phyloP scores from a whole-genome alignment of 1,139 yeast species.

The Saccharomyces hybrid region DNA sequence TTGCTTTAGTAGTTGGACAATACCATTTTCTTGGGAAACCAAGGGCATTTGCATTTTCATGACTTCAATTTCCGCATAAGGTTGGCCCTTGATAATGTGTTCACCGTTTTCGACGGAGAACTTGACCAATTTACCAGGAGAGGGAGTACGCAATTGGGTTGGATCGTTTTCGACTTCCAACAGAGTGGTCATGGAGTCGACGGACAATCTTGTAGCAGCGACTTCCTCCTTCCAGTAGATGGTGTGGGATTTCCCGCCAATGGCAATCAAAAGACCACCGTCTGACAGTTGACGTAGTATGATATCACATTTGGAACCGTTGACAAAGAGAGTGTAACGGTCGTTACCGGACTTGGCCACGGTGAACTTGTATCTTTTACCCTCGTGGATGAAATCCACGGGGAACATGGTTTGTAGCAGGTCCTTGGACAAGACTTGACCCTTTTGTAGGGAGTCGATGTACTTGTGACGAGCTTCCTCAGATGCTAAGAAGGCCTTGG shows the following conservation, averaged over 20 bases:
- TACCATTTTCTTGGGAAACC: conserved; percentile 87
- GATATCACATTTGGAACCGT: conserved; percentile 84
- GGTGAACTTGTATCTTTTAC: conserved; percentile 85
- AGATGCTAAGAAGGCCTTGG: conserved; percentile 80
- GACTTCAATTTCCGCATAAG: conserved; percentile 97
- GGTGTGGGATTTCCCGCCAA: conserved; percentile 90
- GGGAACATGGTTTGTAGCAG: conserved; percentile 81
- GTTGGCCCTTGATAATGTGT: conserved; percentile 83
- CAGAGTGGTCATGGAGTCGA: conserved; percentile 88
- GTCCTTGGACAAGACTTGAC: conserved; percentile 85
- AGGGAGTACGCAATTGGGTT: conserved; percentile 95
- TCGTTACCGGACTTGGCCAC: conserved; percentile 88
- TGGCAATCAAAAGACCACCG: conserved; percentile 82
- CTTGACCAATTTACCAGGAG: conserved; percentile 95
- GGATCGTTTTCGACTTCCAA: conserved; percentile 96
- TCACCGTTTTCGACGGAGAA: conserved; percentile 93
- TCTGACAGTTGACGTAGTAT: conserved; percentile 84
- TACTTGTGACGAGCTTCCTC: conserved; percentile 66
- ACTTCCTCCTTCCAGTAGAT: conserved; percentile 98
- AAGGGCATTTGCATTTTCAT: conserved; percentile 98
- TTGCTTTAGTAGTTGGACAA: conserved; percentile 85
- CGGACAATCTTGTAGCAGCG: conserved; percentile 90
- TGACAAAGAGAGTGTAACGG: conserved; percentile 78
- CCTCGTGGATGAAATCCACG: conserved; percentile 91
- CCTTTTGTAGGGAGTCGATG: conserved; percentile 71